Conservation (phyloP, 2,329 filamentous ascomycete species). For the Cercospora berteroae region DNA sequence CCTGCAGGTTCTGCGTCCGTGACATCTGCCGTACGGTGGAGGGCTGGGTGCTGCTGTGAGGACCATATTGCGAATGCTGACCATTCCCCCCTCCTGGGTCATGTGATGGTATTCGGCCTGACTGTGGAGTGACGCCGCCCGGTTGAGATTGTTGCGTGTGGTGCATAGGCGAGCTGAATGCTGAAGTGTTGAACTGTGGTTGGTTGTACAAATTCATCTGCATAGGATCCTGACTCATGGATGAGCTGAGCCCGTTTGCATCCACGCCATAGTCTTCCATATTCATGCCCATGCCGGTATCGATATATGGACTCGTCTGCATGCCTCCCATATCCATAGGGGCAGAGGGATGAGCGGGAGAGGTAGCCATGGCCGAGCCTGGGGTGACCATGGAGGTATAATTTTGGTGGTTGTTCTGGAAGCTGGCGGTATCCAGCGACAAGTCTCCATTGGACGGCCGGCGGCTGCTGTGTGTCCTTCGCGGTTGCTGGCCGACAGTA, state of each 20-base stretch:
- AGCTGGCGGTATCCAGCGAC: slow-evolving; percentile 45
- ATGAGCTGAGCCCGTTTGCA: slow-evolving; percentile 27
- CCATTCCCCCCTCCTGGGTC: slow-evolving; percentile 31
- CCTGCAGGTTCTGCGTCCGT: slow-evolving; percentile 31
- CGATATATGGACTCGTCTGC: slow-evolving; percentile 42
- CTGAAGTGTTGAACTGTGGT: slow-evolving; percentile 40
- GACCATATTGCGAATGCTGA: slow-evolving; percentile 34
- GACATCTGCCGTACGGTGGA: slow-evolving; percentile 27
- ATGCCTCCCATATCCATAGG: slow-evolving; percentile 45
- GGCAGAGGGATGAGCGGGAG: slow-evolving; percentile 41
- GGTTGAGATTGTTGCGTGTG: slow-evolving; percentile 16
- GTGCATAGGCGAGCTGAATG: slow-evolving; percentile 44
- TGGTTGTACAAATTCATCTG: slow-evolving; percentile 42
- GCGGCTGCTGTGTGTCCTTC: slow-evolving; percentile 16
- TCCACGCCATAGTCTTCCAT: slow-evolving; percentile 42
- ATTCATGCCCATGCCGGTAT: slow-evolving; percentile 42
- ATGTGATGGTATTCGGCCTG: slow-evolving; percentile 29
- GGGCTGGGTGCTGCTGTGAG: slow-evolving; percentile 17
- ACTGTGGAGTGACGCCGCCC: slow-evolving; percentile 32
- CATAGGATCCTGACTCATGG: slow-evolving; percentile 27
- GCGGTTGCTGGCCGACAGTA: slow-evolving; percentile 10
- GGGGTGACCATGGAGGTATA: slow-evolving; percentile 41
- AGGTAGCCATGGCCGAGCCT: slow-evolving; percentile 43
- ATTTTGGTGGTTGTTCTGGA: slow-evolving; percentile 35
- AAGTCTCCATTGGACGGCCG: slow-evolving; percentile 38